Conservation (phyloP, 371 early-diverging fungal species). For the Saksenaea oblongispora region DNA sequence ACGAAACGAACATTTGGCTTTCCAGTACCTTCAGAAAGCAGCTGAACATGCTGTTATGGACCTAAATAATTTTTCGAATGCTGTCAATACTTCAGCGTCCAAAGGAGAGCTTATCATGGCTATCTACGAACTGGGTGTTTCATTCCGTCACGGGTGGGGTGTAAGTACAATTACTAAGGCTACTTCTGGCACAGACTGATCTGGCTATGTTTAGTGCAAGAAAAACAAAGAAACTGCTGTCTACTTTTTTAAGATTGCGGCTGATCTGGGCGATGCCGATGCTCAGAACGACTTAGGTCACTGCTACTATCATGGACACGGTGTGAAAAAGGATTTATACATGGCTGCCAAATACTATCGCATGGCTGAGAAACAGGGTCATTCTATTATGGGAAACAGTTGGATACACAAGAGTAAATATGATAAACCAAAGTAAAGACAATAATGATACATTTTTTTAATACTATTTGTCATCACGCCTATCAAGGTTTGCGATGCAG, state of each 20-base stretch:
- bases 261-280: constrained; percentile 85
- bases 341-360: constrained; percentile 86
- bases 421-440: constrained; percentile 24
- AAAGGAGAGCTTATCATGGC: constrained; percentile 69
- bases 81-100: constrained; percentile 30
- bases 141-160: constrained; percentile 92
- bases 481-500: neutral
- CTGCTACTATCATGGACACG: constrained; percentile 77
- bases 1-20: constrained; percentile 62
- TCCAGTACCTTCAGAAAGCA: constrained; percentile 79
- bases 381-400: constrained; percentile 80
- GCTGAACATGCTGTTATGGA: constrained; percentile 77
- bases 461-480: neutral
- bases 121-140: constrained; percentile 82
- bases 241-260: constrained; percentile 86
- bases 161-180: constrained; percentile 32
- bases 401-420: constrained; percentile 70
- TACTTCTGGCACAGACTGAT: neutral
- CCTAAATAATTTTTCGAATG: constrained; percentile 38
- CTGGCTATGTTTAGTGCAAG: constrained; percentile 22
- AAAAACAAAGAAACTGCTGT: constrained; percentile 79
- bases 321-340: constrained; percentile 78
- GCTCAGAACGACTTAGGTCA: constrained; percentile 81
- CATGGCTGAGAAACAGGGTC: constrained; percentile 80
- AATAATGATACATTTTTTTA: neutral